Evolutionary conservation across 1,139 yeast genomes (phyloP).

Genomic region (Pichia sp.): DNA sequence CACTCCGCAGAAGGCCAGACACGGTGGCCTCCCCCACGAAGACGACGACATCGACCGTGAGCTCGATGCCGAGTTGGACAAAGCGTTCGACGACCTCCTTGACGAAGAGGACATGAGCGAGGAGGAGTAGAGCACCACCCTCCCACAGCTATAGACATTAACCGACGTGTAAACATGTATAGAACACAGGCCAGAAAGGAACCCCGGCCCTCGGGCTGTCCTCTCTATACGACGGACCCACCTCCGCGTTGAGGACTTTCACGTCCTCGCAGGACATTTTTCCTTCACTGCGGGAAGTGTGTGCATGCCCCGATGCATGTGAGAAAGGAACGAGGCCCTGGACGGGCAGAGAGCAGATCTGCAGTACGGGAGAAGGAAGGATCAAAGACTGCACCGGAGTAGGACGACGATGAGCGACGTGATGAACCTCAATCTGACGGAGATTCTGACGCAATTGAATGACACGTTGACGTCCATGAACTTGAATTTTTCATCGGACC

Average conservation of each 20-base stretch:
- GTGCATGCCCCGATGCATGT: neutral
- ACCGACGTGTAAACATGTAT: neutral
- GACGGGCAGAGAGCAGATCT: no score
- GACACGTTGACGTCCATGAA: constrained; percentile 7
- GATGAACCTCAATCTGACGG: constrained; percentile 11
- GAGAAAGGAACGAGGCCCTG: neutral
- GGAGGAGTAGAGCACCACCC: constrained; percentile 18
- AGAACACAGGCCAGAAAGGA: neutral
- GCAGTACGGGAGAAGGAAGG: no score
- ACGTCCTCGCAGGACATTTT: neutral
- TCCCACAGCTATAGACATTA: no score
- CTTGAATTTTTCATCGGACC: constrained; percentile 8
- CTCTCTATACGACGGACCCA: neutral
- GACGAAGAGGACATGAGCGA: constrained; percentile 28
- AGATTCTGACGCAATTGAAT: constrained; percentile 10
- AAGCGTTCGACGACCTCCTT: constrained; percentile 25
- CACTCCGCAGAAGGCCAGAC: neutral
- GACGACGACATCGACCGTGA: constrained; percentile 17
- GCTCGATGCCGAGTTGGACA: constrained; percentile 24
- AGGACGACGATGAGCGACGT: constrained; percentile 1
- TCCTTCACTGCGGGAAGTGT: neutral
- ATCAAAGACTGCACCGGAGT: no score
- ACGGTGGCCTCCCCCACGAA: neutral
- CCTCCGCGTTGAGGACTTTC: no score
- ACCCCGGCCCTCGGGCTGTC: neutral